These are phyloP conservation scores for Coffea humblotiana DNA, from an alignment of 305 asterid genomes.

Conservation along the genomic window DNA sequence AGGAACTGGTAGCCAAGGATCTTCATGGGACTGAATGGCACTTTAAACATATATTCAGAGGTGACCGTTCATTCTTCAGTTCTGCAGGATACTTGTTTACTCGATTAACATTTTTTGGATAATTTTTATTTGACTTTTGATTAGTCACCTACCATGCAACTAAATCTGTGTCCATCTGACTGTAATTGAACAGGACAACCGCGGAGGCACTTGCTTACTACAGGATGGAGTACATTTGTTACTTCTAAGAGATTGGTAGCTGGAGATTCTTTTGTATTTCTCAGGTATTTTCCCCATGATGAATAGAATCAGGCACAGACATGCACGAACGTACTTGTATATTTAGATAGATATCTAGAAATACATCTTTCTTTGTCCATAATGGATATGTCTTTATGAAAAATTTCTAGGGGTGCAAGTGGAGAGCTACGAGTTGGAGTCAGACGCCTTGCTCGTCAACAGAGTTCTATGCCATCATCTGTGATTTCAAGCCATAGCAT, in stretches of 20 bases:
- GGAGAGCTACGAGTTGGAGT: constrained; percentile 91
- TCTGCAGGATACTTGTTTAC: neutral
- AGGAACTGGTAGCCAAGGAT: constrained; percentile 86
- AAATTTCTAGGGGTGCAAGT: constrained; percentile 57
- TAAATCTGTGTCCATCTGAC: neutral
- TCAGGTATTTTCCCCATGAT: constrained; percentile 50
- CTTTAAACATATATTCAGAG: constrained; percentile 95
- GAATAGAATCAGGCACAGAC: neutral
- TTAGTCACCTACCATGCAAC: neutral
- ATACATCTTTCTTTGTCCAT: neutral
- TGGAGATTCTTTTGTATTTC: constrained; percentile 89
- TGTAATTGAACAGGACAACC: constrained; percentile 73
- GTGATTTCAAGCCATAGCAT: constrained; percentile 97
- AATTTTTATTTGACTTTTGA: neutral
- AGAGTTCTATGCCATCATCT: constrained; percentile 81
- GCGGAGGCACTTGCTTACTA: constrained; percentile 90
- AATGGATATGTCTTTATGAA: neutral
- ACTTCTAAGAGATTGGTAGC: constrained; percentile 88
- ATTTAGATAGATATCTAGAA: neutral
- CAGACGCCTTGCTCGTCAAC: constrained; percentile 71
- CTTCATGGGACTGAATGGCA: constrained; percentile 86
- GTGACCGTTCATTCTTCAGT: constrained; percentile 29
- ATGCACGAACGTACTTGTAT: neutral
- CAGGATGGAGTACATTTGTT: constrained; percentile 98
- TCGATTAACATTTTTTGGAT: neutral